Percentiles rank a stretch among this genome's conserved stretches.
phyloP scores from a whole-genome alignment of 768 basidiomycete species.

The Macrolepiota albuminosa region DNA sequence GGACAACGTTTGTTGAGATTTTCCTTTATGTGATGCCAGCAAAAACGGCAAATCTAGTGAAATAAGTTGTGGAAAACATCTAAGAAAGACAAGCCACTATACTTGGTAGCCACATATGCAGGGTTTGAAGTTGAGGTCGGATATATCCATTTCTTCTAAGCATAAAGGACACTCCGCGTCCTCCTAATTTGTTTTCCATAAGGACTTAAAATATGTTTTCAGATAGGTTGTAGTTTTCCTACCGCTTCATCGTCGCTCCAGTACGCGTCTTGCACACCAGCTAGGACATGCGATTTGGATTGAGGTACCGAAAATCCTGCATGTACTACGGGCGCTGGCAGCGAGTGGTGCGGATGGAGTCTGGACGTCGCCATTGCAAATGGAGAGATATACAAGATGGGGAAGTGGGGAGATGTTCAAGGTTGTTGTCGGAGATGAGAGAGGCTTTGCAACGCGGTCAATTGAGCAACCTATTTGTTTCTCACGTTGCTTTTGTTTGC shows the following conservation, averaged over 20 bases:
- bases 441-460: slow-evolving; percentile 17
- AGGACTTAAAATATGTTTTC: slow-evolving; percentile 10
- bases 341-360: slow-evolving; percentile 54
- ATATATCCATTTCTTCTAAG: slow-evolving; percentile 98
- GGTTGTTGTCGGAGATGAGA: slow-evolving; percentile 7
- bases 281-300: slow-evolving; percentile 81
- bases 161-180: slow-evolving; percentile 98
- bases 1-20: slow-evolving; percentile 96
- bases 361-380: slow-evolving; percentile 46
- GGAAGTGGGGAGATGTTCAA: not conserved
- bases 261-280: slow-evolving; percentile 93
- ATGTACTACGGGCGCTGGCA: slow-evolving; percentile 73
- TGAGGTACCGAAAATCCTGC: slow-evolving; percentile 67
- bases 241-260: slow-evolving; percentile 93
- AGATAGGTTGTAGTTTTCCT: slow-evolving; percentile 22
- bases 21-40: slow-evolving; percentile 97
- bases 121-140: slow-evolving; percentile 98
- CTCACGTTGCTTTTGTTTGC: slow-evolving; percentile 23
- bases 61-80: slow-evolving; percentile 7
- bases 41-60: slow-evolving; percentile 94
- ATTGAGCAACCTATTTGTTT: slow-evolving; percentile 19
- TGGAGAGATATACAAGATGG: not conserved
- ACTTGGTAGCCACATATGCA: slow-evolving; percentile 99
- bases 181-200: slow-evolving; percentile 52
- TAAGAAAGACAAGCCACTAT: slow-evolving; percentile 7